Evolutionary conservation across 1,284 basidiomycete species (phyloP).

Genomic region (Microbotryum violaceum): DNA sequence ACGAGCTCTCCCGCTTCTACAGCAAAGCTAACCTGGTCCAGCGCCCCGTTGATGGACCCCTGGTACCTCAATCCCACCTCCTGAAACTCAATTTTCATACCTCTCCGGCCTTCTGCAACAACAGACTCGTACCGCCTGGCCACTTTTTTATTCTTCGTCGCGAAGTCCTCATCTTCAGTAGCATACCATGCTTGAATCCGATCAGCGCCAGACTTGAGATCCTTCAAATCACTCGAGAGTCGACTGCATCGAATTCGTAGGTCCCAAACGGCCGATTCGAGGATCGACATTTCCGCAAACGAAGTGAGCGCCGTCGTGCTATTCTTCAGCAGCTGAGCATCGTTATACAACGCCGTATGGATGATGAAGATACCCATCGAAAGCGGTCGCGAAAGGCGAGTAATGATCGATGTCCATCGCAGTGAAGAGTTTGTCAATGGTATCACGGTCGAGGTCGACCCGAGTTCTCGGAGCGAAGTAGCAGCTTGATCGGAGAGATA

Average conservation of each 20-base stretch:
- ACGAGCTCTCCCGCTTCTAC: constrained; percentile 4
- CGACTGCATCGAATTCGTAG: background rate
- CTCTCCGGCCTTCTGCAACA: background rate
- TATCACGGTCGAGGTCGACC: background rate
- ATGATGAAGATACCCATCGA: constrained; percentile 1
- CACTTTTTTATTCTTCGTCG: background rate
- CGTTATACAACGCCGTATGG: background rate
- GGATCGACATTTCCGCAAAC: constrained; percentile 3
- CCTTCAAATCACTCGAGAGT: background rate
- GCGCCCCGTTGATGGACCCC: background rate
- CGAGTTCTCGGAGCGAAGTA: background rate
- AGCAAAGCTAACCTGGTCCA: constrained; percentile 3
- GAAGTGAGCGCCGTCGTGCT: background rate
- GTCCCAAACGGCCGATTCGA: constrained; percentile 2
- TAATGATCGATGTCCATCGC: background rate
- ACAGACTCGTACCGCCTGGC: background rate
- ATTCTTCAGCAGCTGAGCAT: background rate
- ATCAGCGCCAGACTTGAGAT: background rate
- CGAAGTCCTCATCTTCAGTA: background rate
- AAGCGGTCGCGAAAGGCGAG: background rate
- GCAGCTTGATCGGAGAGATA: background rate
- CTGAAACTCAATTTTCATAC: constrained; percentile 1
- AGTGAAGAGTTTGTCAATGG: background rate
- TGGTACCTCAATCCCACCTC: background rate
- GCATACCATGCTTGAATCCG: constrained; percentile 2